A percentile compares a stretch with the other conserved stretches of the same genome.
Evolutionary conservation across 257 asterid genomes (phyloP).

Genomic region (Solanum paucissectum): DNA sequence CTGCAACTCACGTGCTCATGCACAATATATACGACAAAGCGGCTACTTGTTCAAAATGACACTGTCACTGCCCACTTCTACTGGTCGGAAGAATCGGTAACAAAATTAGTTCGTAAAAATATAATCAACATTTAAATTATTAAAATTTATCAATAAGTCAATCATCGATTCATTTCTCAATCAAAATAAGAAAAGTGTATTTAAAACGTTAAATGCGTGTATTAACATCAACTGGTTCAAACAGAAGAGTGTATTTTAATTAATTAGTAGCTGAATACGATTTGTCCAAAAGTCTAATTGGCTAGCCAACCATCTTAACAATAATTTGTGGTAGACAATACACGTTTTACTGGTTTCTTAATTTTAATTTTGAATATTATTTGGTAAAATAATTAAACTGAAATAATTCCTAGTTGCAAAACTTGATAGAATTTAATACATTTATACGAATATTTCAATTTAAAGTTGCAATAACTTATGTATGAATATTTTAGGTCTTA

Average conservation of each 20-base stretch:
- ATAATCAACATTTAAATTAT: no score
- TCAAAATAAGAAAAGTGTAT: no score
- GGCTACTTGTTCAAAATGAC: not conserved
- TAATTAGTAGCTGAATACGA: not conserved
- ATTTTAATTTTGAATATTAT: not conserved
- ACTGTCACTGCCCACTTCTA: not conserved
- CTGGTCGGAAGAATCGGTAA: not conserved
- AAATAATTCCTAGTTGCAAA: not conserved
- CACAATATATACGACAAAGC: not conserved
- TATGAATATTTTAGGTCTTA: not conserved
- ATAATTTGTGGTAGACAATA: not conserved
- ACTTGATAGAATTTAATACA: no score
- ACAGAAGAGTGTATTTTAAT: not conserved
- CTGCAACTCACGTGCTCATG: not conserved
- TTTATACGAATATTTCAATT: not conserved
- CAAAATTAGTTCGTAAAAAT: no score
- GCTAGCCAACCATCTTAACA: not conserved
- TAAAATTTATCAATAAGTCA: no score
- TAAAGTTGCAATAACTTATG: not conserved
- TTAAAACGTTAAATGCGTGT: not conserved
- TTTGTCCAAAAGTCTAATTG: not conserved
- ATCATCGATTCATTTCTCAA: no score
- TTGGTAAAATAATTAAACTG: not conserved
- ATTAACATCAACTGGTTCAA: not conserved
- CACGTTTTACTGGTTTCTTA: not conserved